Evolutionary conservation across 495 filamentous ascomycete genomes (phyloP).

Genomic region (Penicillium samsonianum): DNA sequence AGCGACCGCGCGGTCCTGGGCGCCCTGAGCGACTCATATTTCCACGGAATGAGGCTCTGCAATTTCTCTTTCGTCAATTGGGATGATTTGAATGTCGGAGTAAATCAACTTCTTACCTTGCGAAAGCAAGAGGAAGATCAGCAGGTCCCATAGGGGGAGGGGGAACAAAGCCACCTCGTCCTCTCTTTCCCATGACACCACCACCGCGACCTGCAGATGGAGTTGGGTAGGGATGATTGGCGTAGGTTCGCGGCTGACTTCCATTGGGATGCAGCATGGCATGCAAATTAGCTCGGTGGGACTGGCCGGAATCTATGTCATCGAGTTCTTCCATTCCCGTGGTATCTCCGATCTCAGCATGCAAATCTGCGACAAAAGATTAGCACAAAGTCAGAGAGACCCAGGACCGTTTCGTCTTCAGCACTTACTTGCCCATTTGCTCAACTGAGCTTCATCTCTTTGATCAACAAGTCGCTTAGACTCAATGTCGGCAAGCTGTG

Average conservation of each 20-base stretch:
- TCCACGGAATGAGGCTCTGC: neutral
- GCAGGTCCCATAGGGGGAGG: neutral
- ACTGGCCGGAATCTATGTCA: slow-evolving; percentile 37
- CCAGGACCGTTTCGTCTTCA: neutral
- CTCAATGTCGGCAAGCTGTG: neutral
- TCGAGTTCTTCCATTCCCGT: slow-evolving; percentile 32
- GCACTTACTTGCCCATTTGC: slow-evolving; percentile 36
- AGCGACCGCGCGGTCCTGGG: neutral
- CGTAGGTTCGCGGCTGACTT: neutral
- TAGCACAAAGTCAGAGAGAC: slow-evolving; percentile 2
- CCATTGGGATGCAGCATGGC: slow-evolving; percentile 15
- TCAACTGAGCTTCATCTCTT: slow-evolving; percentile 22
- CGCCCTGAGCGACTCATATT: neutral
- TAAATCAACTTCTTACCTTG: neutral
- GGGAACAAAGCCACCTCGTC: slow-evolving; percentile 1
- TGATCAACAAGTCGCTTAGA: neutral
- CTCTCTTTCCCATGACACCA: slow-evolving; percentile 21
- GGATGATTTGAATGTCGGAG: neutral
- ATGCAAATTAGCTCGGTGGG: slow-evolving; percentile 33
- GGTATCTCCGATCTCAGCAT: slow-evolving; percentile 31
- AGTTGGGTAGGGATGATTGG: neutral
- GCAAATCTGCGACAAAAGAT: slow-evolving; percentile 25
- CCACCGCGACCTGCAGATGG: slow-evolving; percentile 23
- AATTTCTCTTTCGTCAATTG: neutral
- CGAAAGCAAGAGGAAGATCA: neutral